Conservation (phyloP, 1,284 basidiomycete species). For the Ustilago loliicola region DNA sequence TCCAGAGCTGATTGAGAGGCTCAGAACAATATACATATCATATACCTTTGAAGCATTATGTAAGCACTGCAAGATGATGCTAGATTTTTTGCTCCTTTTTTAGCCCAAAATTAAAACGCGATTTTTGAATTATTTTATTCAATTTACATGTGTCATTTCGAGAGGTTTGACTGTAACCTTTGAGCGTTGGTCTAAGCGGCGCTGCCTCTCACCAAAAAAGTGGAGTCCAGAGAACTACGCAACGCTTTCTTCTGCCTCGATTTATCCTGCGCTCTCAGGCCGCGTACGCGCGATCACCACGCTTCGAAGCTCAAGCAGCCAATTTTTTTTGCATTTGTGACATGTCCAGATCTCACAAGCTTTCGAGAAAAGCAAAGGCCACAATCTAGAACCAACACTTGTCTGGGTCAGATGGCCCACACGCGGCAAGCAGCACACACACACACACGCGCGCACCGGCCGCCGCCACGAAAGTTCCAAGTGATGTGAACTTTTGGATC, state of each 20-base stretch:
- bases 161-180: background rate
- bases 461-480: background rate
- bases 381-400: background rate
- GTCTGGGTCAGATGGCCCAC: background rate
- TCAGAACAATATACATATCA: too few relatives aligned
- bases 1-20: too few relatives aligned
- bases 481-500: background rate
- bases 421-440: background rate
- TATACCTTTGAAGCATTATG: too few relatives aligned
- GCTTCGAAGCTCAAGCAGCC: background rate
- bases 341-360: background rate
- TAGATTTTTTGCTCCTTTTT: too few relatives aligned
- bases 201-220: conserved; percentile 18
- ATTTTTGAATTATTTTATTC: too few relatives aligned
- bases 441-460: background rate
- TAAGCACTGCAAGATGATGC: too few relatives aligned
- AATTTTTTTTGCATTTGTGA: background rate
- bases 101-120: too few relatives aligned
- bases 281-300: conserved; percentile 50
- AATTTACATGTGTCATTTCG: too few relatives aligned
- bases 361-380: background rate
- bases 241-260: conserved; percentile 9
- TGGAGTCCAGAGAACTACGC: conserved; percentile 28
- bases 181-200: conserved; percentile 41
- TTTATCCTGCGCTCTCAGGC: conserved; percentile 2